Conservation (phyloP, 495 filamentous ascomycete genomes). For the Xylaria sp. region DNA sequence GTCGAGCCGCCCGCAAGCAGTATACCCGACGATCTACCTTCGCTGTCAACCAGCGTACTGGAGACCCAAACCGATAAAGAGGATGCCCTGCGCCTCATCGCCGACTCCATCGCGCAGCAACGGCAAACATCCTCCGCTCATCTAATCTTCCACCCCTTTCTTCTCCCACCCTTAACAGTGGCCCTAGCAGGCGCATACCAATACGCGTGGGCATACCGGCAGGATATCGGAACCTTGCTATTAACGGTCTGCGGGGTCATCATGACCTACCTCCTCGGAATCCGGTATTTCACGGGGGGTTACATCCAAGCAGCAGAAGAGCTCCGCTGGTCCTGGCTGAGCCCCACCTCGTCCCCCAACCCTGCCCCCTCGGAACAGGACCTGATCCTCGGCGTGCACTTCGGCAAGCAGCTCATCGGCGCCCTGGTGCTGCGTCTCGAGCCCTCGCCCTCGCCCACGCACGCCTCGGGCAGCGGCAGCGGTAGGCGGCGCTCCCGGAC, state of each 20-base stretch:
- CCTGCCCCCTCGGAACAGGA: slow-evolving; percentile 42
- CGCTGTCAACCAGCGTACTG: slow-evolving; percentile 48
- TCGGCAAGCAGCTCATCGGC: slow-evolving; percentile 49
- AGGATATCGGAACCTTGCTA: slow-evolving; percentile 45
- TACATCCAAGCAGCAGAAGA: slow-evolving; percentile 51
- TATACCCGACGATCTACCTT: slow-evolving; percentile 47
- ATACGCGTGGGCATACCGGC: slow-evolving; percentile 39
- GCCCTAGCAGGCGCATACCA: slow-evolving; percentile 44
- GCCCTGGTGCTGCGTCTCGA: slow-evolving; percentile 52
- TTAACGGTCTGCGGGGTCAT: slow-evolving; percentile 44
- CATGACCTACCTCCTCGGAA: slow-evolving; percentile 50
- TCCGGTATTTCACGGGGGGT: slow-evolving; percentile 49
- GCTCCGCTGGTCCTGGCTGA: slow-evolving; percentile 48
- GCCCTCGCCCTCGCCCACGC: slow-evolving; percentile 38
- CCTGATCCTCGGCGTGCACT: slow-evolving; percentile 49
- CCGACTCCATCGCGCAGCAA: slow-evolving; percentile 57
- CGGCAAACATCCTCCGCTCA: slow-evolving; percentile 48
- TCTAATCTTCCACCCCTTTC: slow-evolving; percentile 50
- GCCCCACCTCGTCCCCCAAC: slow-evolving; percentile 15
- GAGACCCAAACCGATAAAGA: slow-evolving; percentile 46
- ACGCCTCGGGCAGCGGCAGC: slow-evolving; percentile 11
- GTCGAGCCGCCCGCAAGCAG: slow-evolving; percentile 33
- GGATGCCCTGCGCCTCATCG: slow-evolving; percentile 51
- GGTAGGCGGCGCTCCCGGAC: slow-evolving; percentile 35
- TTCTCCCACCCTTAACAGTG: slow-evolving; percentile 40